Base-by-base conservation (phyloP, 208 protist species). In the Naegleria lovaniensis region DNA sequence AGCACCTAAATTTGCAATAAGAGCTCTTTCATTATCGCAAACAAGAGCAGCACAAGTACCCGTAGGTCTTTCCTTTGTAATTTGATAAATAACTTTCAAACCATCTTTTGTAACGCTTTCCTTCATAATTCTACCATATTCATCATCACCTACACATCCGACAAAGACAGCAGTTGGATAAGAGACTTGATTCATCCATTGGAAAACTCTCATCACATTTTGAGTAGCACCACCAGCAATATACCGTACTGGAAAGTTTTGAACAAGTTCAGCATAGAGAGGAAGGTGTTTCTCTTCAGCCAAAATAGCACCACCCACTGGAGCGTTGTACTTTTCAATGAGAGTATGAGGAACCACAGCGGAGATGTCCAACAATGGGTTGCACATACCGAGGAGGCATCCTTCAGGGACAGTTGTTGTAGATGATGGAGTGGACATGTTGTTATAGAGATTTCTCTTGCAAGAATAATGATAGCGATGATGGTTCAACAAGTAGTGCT, bases 351-450 rank as follows among this genome's bases (percentile, higher is more conserved):
- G 92, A 76, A 99, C 98, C 19, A 94, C 25, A 29, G 97, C 97
- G 11, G 96, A 98, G 92, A 99, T 98, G 93, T 99, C 99, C 40
- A 99, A 96, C 86, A 99, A 95, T 38, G 99, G 99, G 94, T 99
- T 99, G 93, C 99, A 98, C 90, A 96, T 94, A 55, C 94, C 94
- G 29, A 95, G 90, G 15, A 94, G 36, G n/a, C 92, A 9, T 19
- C 39, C 39, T 79, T 83, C 40, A 36, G 67, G 67, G 9, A 79
- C 67, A 22, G 55, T 67, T 15, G 55, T 67, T 29, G 51, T 15
- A 58, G 51, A 58, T n/a, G 43, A 48, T 48, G 43, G 43, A 48
- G 43, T 48, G 43, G 43, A 48, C 43, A 48, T 48, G 1, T 48
- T 48, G 43, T 48, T 48, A 7, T 48, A n/a, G n/a, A n/a, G 1